Evolutionary conservation across 2,329 filamentous ascomycete genomes (phyloP), one percentile per base, ranked within the genome.

Genomic region (Cercospora zeae-maydis): DNA sequence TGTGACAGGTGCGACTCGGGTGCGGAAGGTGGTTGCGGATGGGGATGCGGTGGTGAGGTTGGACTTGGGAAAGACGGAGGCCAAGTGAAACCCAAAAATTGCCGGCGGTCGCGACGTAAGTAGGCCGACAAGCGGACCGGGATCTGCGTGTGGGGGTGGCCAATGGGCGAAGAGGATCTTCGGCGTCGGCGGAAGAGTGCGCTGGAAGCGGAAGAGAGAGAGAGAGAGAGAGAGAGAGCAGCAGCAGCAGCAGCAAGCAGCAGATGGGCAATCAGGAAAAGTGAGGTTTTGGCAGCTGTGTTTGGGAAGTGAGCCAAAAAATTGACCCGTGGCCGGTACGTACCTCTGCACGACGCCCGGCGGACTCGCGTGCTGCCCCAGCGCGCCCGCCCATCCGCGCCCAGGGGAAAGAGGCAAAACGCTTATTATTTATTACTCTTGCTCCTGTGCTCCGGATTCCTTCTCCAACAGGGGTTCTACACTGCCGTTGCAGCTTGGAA

Each of bases 91-190:
- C 31, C 31, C 16, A 53, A 53, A 31, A 53, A 53, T 16, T 34
- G 31, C 49, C 49, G 49, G 49, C n/a, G 49, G 27, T 33, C 49
- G 49, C 49, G 49, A 53, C 49, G 49, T 53, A 53, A 14, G 16
- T 53, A 21, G 49, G 31, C 49, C 49, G 49, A 53, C 11, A 14
- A 53, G 19, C 49, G 49, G 49, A 53, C 49, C 49, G 31, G 49
- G 49, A 27, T 53, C 27, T 53, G n/a, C 21, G 14, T 34, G 49
- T 53, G 49, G 49, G 49, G 49, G 33, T 13, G 49, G n/a, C 27
- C 30, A 53, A 53, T 33, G 49, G 49, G 9, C 21, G 16, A 53
- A 53, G 31, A n/a, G n/a, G 49, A 53, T 33, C 49, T 34, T 53
- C 49, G n/a, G 33, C 33, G 31, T 53, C 49, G 49, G 49, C 49